phyloP scores from a whole-genome alignment of 179 eudicot species.

The Corrigiola litoralis region DNA sequence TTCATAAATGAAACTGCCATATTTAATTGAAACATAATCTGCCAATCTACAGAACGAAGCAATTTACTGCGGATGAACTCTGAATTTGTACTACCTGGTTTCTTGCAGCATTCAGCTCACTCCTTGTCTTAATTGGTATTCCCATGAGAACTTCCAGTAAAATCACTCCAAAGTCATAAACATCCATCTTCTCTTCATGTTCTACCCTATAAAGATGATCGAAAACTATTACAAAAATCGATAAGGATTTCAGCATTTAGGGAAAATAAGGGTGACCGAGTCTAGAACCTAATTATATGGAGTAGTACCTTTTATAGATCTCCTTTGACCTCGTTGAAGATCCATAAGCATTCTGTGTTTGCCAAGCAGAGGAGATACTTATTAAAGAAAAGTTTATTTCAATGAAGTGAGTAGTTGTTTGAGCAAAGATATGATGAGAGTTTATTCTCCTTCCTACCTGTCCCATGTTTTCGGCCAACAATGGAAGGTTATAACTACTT shows the following conservation, averaged over 20 bases:
- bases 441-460: slow-evolving; percentile 8
- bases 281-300: not conserved
- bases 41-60: not conserved
- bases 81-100: slow-evolving; percentile 41
- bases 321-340: slow-evolving; percentile 21
- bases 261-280: not conserved
- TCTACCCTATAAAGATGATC: slow-evolving; percentile 32
- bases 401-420: not conserved
- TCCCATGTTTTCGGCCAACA: slow-evolving; percentile 32
- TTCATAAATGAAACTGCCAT: not conserved
- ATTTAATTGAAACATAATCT: not conserved
- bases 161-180: slow-evolving; percentile 82
- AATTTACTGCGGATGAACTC: not conserved
- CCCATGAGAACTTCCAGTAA: slow-evolving; percentile 67
- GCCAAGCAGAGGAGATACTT: not conserved
- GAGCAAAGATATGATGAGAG: not conserved
- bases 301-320: slow-evolving; percentile 20
- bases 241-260: too few species aligned
- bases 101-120: slow-evolving; percentile 44
- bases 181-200: slow-evolving; percentile 60
- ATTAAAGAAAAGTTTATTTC: not conserved
- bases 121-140: slow-evolving; percentile 38
- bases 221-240: too few species aligned
- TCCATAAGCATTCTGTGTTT: slow-evolving; percentile 17
- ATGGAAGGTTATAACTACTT: slow-evolving; percentile 63